Evolutionary conservation across 768 basidiomycete genomes (phyloP).

Genomic region (Pulveroboletus ravenelii): DNA sequence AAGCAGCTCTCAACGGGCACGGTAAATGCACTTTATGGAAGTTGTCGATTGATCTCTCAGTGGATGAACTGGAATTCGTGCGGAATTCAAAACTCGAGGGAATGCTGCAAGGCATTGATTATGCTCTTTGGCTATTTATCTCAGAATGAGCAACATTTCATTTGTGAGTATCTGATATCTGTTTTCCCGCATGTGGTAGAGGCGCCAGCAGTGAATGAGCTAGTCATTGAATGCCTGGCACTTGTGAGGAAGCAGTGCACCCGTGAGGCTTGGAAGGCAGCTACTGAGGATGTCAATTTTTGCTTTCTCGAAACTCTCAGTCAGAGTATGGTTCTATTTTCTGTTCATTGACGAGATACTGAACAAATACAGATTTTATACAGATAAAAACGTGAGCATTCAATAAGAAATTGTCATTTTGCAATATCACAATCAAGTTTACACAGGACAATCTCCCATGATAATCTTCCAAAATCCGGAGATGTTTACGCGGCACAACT

Average conservation of each 20-base stretch:
- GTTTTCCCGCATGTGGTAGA: not conserved
- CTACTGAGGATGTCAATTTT: slow-evolving; percentile 7
- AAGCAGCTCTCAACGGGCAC: slow-evolving; percentile 15
- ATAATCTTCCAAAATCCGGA: not conserved
- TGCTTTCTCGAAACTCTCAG: slow-evolving; percentile 12
- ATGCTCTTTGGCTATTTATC: slow-evolving; percentile 23
- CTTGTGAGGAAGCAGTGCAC: slow-evolving; percentile 8
- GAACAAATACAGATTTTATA: slow-evolving; percentile 12
- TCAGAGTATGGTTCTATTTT: slow-evolving; percentile 16
- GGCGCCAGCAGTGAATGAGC: slow-evolving; percentile 13
- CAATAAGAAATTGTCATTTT: not conserved
- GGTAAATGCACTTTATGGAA: slow-evolving; percentile 15
- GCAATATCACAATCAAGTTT: not conserved
- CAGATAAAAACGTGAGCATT: slow-evolving; percentile 15
- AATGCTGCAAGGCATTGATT: slow-evolving; percentile 29
- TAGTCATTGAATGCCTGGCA: slow-evolving; percentile 18
- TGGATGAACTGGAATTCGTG: slow-evolving; percentile 22
- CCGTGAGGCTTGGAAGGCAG: slow-evolving; percentile 22
- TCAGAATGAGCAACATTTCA: slow-evolving; percentile 15
- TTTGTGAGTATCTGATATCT: slow-evolving; percentile 11
- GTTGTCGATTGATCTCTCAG: slow-evolving; percentile 18
- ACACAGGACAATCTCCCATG: slow-evolving; percentile 13
- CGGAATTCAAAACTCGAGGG: slow-evolving; percentile 25
- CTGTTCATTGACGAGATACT: not conserved
- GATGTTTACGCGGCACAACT: slow-evolving; percentile 13